Base-by-base conservation (phyloP, 768 basidiomycete species). In the Tylopilus plumbeoviolaceoides region DNA sequence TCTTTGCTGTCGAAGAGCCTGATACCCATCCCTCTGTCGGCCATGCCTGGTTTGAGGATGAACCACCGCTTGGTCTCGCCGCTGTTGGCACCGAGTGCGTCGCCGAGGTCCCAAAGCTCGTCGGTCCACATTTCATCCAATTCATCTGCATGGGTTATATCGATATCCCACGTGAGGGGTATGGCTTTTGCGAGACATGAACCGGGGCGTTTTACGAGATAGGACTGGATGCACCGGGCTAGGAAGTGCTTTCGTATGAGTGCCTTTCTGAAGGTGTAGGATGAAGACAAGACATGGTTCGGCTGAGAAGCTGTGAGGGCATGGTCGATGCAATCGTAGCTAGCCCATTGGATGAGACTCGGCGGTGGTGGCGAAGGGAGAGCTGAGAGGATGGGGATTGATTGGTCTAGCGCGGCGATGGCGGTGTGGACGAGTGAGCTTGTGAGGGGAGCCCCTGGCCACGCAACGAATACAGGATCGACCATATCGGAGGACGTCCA, bases 41-140 rank as follows among this genome's bases (percentile, higher is more conserved):
- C 87, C 90, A 99, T 95, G 17, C 93, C 91, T 43, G 97, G 95
- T 72, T 99, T 99, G 47, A 99, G 72, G 55, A 99, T 95, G 81
- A 87, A 98, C 95, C 95, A 98, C 46, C 59, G 73, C 17, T 57
- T 59, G 27, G 40, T 44, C n/a, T 51, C 41, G 17, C 20, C 25
- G 12, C 8, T 36, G 18, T 72, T 73, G 5, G 63, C 57, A 20
- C 84, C 78, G 28, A 97, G 77, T 18, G 76, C 73, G 42, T 78
- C 70, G 7, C 80, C 83, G 14, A 98, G 79, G 46, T 97, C 94
- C 78, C 85, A 98, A 31, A 98, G 78, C 53, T 99, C 97, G 70
- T 98, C 95, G 28, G 80, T 70, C 81, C 94, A 89, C 71, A 92
- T 75, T 70, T 98, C 97, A 54, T 97, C 93, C 17, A 99, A 78